Percentiles rank a stretch among this genome's conserved stretches.
These are phyloP conservation scores for Boehmeria nivea DNA, from an alignment of 306 rosid genomes.

Conservation along the genomic window DNA sequence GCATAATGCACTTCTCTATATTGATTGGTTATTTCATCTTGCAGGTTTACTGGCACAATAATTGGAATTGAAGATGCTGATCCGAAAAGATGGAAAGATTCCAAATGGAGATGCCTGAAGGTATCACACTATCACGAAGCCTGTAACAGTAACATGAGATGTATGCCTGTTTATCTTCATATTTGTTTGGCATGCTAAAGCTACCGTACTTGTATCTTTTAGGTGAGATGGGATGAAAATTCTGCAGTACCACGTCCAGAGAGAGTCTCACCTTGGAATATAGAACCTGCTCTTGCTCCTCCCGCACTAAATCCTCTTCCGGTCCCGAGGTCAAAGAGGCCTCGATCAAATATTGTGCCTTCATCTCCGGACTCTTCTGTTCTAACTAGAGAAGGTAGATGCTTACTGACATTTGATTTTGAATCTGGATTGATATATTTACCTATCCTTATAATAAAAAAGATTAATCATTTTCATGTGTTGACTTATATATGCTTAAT, in stretches of 20 bases:
- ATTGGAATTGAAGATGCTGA: conserved; percentile 84
- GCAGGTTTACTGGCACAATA: conserved; percentile 85
- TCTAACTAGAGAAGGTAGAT: conserved; percentile 73
- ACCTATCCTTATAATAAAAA: not conserved
- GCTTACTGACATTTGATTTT: not conserved
- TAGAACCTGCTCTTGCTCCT: conserved; percentile 91
- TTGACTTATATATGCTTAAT: not conserved
- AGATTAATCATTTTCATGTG: not conserved
- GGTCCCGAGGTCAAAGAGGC: conserved; percentile 74
- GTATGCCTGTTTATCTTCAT: not conserved
- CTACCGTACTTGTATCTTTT: conserved; percentile 17
- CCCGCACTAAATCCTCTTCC: conserved; percentile 74
- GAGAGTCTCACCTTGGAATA: conserved; percentile 94
- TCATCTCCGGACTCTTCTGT: conserved; percentile 80
- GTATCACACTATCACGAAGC: conserved; percentile 32
- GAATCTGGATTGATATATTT: too few species aligned
- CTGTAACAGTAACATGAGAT: not conserved
- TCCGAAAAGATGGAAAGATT: conserved; percentile 62
- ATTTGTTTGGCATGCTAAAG: not conserved
- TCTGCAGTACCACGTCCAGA: conserved; percentile 86
- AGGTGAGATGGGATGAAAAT: conserved; percentile 99
- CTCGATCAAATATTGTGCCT: conserved; percentile 62
- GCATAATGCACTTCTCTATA: not conserved
- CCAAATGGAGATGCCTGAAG: conserved; percentile 97
- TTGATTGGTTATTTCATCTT: not conserved